Percentiles rank a stretch among this genome's conserved stretches.
Evolutionary conservation across 1,284 basidiomycete genomes (phyloP).

Genomic region (Kalmanozyma brasiliensis): DNA sequence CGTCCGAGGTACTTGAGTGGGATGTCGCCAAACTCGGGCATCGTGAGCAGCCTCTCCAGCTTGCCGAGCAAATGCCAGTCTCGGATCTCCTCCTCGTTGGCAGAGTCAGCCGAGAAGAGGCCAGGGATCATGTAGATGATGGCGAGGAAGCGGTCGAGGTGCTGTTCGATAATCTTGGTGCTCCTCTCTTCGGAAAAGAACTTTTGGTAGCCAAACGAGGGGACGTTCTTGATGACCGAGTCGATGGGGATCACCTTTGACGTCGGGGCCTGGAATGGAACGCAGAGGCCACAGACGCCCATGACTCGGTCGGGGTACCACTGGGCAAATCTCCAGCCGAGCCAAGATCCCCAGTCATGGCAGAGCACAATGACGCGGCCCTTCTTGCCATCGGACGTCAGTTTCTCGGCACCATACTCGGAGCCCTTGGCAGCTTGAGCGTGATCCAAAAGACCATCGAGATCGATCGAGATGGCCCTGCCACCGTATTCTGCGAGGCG

Average conservation of each 20-base stretch:
- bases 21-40: slow-evolving; percentile 44
- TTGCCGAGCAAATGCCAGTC: slow-evolving; percentile 49
- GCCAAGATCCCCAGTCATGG: slow-evolving; percentile 61
- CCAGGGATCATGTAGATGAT: slow-evolving; percentile 52
- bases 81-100: slow-evolving; percentile 35
- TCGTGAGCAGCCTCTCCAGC: slow-evolving; percentile 51
- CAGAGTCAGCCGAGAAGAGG: slow-evolving; percentile 40
- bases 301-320: slow-evolving; percentile 49
- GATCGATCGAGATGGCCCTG: slow-evolving; percentile 47
- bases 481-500: slow-evolving; percentile 56
- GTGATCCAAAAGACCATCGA: slow-evolving; percentile 54
- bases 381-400: slow-evolving; percentile 31
- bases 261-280: slow-evolving; percentile 47
- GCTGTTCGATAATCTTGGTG: slow-evolving; percentile 55
- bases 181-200: slow-evolving; percentile 54
- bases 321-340: slow-evolving; percentile 54
- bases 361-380: slow-evolving; percentile 54
- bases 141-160: slow-evolving; percentile 51
- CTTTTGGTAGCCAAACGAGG: slow-evolving; percentile 57
- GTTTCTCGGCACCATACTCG: slow-evolving; percentile 35
- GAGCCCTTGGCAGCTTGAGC: slow-evolving; percentile 41
- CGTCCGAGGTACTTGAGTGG: slow-evolving; percentile 33
- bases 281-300: slow-evolving; percentile 54
- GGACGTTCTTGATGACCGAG: slow-evolving; percentile 35
- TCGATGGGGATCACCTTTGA: slow-evolving; percentile 41